phyloP scores from a whole-genome alignment of 768 basidiomycete species.

The Tremella fuciformis region DNA sequence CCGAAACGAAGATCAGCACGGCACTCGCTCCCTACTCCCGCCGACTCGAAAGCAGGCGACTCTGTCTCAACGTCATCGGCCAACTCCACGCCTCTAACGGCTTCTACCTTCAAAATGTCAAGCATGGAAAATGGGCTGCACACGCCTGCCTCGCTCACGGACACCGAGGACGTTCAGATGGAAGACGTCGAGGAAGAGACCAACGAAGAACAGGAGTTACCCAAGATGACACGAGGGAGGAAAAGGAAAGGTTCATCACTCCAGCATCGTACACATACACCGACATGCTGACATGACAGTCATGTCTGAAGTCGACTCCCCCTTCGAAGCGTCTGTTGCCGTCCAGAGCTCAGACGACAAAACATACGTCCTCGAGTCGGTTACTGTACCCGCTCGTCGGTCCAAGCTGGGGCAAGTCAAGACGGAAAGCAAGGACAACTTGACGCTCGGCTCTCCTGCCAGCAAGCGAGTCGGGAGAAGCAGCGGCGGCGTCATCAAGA shows the following conservation, averaged over 20 bases:
- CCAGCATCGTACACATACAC: neutral
- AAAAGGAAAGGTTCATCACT: slow-evolving; percentile 31
- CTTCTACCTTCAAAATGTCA: neutral
- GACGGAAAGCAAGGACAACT: slow-evolving; percentile 38
- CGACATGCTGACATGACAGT: neutral
- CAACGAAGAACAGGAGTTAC: slow-evolving; percentile 9
- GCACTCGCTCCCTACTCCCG: slow-evolving; percentile 36
- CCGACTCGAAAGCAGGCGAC: slow-evolving; percentile 19
- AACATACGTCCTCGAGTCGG: slow-evolving; percentile 29
- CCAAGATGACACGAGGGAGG: slow-evolving; percentile 10
- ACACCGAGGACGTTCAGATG: slow-evolving; percentile 10
- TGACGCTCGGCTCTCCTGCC: slow-evolving; percentile 34
- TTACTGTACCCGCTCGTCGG: slow-evolving; percentile 28
- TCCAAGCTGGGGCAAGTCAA: slow-evolving; percentile 37
- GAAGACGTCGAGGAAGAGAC: slow-evolving; percentile 14
- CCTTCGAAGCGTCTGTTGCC: slow-evolving; percentile 17
- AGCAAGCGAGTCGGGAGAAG: slow-evolving; percentile 12
- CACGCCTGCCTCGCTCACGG: slow-evolving; percentile 37
- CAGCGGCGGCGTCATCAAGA: slow-evolving; percentile 16
- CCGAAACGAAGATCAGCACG: slow-evolving; percentile 27
- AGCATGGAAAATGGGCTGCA: slow-evolving; percentile 9
- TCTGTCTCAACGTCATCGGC: slow-evolving; percentile 10
- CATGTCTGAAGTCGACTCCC: slow-evolving; percentile 14
- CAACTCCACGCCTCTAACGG: slow-evolving; percentile 17
- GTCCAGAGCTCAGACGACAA: slow-evolving; percentile 4